Evolutionary conservation across 306 rosid species (phyloP), one percentile per base, ranked within the genome.

Genomic region (Potentilla sterilis): DNA sequence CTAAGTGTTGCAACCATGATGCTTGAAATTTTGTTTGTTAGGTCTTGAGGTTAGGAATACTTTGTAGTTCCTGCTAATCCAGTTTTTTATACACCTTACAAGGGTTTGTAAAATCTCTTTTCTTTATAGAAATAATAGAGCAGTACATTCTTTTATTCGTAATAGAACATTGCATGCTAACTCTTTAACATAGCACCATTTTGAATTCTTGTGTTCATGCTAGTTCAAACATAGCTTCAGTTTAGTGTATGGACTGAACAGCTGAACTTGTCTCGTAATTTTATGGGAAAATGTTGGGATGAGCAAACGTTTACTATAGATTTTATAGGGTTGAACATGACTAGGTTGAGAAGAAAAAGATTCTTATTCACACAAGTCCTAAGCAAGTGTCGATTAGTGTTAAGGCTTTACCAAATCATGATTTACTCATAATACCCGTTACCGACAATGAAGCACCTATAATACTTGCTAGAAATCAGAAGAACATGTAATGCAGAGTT

Each of bases 11-110:
- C 88, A 54, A 82, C 83, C 81, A 34, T 75, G 75, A 74, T 71
- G 80, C 82, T 80, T 84, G 88, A 85, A 76, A 73, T 85, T 86
- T 84, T 88, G 84, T 78, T 81, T 55, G 84, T 87, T 28, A 77
- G 85, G 73, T 73, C 51, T 5, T 77, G 67, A 75, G 73, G 24
- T 77, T 77, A 73, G 79, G 76, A 67, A 15, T 67, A 67, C 57
- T 62, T 48, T 22, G 19, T 77, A 67, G 76, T 78, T 74, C 48
- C 51, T 55, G 70, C 77, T 74, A 38, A 61, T 64, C 69, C 63
- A 59, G 66, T 48, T 64, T 44, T 52, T 44, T 43, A 71, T 42
- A 68, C 73, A 66, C 65, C 75, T 52, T 24, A 61, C 52, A 76
- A 70, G 58, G 22, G 68, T 51, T 75, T 84, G 88, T 86, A 84